Evolutionary conservation across 2,329 filamentous ascomycete species (phyloP).

Genomic region (Epichloe elymi): DNA sequence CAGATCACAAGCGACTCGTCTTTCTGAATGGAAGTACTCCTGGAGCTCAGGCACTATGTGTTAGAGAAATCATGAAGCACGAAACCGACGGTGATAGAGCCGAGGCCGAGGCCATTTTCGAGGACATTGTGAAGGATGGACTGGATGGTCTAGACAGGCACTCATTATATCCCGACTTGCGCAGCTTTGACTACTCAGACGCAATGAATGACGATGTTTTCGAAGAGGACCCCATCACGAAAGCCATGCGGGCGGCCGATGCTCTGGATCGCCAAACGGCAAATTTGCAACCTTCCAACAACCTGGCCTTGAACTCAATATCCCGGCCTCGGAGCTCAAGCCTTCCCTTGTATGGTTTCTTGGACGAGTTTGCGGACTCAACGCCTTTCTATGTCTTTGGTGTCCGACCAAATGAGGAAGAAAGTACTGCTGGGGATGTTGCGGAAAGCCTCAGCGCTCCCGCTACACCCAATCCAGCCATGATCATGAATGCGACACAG

Average conservation of each 20-base stretch:
- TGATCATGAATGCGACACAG: conserved; percentile 18
- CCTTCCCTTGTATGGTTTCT: conserved; percentile 32
- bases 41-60: conserved; percentile 39
- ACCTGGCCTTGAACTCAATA: conserved; percentile 31
- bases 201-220: conserved; percentile 20
- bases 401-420: conserved; percentile 14
- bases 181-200: background rate
- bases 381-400: conserved; percentile 38
- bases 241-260: conserved; percentile 46
- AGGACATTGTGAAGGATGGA: conserved; percentile 36
- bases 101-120: conserved; percentile 39
- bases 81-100: conserved; percentile 34
- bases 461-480: conserved; percentile 15
- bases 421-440: conserved; percentile 9
- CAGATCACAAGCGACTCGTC: conserved; percentile 38
- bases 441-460: conserved; percentile 8
- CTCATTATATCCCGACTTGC: conserved; percentile 10
- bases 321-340: conserved; percentile 34
- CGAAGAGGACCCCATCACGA: conserved; percentile 34
- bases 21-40: conserved; percentile 48
- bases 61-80: conserved; percentile 39
- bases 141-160: conserved; percentile 23
- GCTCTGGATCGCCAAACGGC: conserved; percentile 42
- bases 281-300: conserved; percentile 34
- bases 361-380: conserved; percentile 29